Conservation (phyloP, 2,329 filamentous ascomycete species). For the Cladosporium sp. region DNA sequence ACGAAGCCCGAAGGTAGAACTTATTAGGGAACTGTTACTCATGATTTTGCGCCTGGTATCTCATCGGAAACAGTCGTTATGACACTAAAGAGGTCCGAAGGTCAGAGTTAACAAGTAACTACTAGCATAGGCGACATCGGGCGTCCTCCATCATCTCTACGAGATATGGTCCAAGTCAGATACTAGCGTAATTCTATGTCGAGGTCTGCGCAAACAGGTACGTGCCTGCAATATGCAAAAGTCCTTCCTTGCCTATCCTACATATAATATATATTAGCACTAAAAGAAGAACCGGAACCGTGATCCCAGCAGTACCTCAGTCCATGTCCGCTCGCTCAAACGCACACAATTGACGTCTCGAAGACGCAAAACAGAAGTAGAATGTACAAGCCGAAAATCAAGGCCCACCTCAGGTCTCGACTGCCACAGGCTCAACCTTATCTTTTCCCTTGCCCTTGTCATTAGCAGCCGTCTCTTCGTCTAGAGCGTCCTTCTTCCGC, state of each 20-base stretch:
- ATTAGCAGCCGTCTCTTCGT: constrained; percentile 14
- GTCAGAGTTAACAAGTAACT: too few relatives aligned
- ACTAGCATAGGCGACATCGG: too few relatives aligned
- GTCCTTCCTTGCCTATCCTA: not conserved
- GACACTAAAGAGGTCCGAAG: too few relatives aligned
- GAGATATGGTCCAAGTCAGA: too few relatives aligned
- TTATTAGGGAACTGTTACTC: too few relatives aligned
- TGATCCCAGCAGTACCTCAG: not conserved
- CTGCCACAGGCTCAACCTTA: not conserved
- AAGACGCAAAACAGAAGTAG: not conserved
- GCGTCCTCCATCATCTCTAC: too few relatives aligned
- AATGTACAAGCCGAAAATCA: not conserved
- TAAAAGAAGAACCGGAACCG: too few relatives aligned
- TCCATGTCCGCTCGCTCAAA: constrained; percentile 2
- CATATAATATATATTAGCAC: not conserved
- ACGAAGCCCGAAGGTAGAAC: too few relatives aligned
- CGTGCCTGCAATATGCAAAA: not conserved
- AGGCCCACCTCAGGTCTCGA: not conserved
- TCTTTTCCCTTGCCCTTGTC: not conserved
- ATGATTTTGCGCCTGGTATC: too few relatives aligned
- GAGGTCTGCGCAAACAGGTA: not conserved
- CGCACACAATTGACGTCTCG: not conserved
- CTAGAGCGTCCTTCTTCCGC: constrained; percentile 24
- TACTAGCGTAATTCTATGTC: too few relatives aligned
- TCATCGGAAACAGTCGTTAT: too few relatives aligned